Conservation (phyloP, 331 rosid genomes). For the Dryas integrifolia region DNA sequence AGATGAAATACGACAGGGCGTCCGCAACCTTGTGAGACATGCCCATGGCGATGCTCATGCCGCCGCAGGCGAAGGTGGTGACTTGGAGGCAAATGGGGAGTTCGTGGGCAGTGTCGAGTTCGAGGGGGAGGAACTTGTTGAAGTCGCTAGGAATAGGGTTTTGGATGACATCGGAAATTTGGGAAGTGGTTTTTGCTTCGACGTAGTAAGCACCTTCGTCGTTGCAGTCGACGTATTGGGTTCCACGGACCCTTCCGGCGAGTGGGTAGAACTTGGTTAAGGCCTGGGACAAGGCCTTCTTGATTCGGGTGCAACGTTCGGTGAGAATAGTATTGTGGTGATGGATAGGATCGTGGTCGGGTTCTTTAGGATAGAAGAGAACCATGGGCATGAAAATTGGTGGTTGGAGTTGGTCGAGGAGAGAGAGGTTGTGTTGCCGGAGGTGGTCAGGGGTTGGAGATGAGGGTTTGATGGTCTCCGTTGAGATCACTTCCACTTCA, state of each 20-base stretch:
- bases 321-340: too few species aligned
- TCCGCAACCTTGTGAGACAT: conserved; percentile 26
- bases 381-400: conserved; percentile 37
- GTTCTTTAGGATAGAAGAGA: conserved; percentile 29
- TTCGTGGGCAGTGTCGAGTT: conserved; percentile 18
- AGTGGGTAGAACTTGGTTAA: conserved; percentile 9
- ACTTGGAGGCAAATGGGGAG: conserved; percentile 19
- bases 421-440: conserved; percentile 33
- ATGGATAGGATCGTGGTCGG: too few species aligned
- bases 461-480: conserved; percentile 34
- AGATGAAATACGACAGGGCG: conserved; percentile 17
- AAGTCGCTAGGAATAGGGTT: conserved; percentile 34
- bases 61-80: conserved; percentile 21
- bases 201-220: conserved; percentile 47
- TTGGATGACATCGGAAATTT: conserved; percentile 29
- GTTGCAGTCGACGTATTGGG: conserved; percentile 38
- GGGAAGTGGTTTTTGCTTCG: conserved; percentile 31
- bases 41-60: conserved; percentile 14
- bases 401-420: conserved; percentile 38
- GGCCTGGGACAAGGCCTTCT: conserved; percentile 16
- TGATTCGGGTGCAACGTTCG: background rate
- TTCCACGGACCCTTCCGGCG: conserved; percentile 12
- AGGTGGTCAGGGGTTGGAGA: conserved; percentile 34
- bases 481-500: conserved; percentile 21
- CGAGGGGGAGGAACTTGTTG: conserved; percentile 42